A percentile compares a stretch with the other conserved stretches of the same genome.
phyloP scores from a whole-genome alignment of 2,329 filamentous ascomycete genomes.

The Penicillium sumatraense region DNA sequence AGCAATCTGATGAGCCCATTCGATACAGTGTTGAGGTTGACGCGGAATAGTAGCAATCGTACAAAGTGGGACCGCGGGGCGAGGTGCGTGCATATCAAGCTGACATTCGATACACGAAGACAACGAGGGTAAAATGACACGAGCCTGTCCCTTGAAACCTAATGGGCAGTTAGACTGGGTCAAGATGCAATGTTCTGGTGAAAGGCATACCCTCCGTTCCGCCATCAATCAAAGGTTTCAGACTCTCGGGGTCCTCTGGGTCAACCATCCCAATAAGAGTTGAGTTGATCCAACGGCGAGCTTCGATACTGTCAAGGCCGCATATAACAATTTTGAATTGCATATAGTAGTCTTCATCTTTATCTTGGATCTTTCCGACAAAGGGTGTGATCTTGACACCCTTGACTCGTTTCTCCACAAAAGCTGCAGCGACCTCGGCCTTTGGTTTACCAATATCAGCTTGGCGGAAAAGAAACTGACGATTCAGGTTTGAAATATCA shows the following conservation, averaged over 20 bases:
- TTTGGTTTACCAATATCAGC: slow-evolving; percentile 92
- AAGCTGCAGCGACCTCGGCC: slow-evolving; percentile 87
- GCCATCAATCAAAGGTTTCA: slow-evolving; percentile 95
- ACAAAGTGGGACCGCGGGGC: slow-evolving; percentile 93
- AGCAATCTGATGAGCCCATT: slow-evolving; percentile 98
- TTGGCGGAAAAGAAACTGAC: slow-evolving; percentile 93
- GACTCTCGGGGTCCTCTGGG: slow-evolving; percentile 75
- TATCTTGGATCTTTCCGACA: slow-evolving; percentile 95
- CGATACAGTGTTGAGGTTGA: slow-evolving; percentile 96
- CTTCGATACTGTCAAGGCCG: slow-evolving; percentile 95
- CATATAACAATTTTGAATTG: slow-evolving; percentile 94
- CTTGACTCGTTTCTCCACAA: slow-evolving; percentile 86
- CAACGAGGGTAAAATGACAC: slow-evolving; percentile 88
- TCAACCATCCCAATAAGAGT: slow-evolving; percentile 91
- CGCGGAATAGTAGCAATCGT: slow-evolving; percentile 95
- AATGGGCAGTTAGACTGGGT: slow-evolving; percentile 8
- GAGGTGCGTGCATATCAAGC: slow-evolving; percentile 97
- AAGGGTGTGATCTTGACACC: slow-evolving; percentile 93
- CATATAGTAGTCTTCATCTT: slow-evolving; percentile 94
- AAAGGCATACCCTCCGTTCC: slow-evolving; percentile 75
- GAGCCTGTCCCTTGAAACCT: slow-evolving; percentile 95
- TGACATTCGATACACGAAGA: slow-evolving; percentile 98
- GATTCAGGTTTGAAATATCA: slow-evolving; percentile 96
- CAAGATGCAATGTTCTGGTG: neutral
- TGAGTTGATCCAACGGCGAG: slow-evolving; percentile 97